These are phyloP conservation scores for Fusarium nelsonii DNA, from an alignment of 2,329 filamentous ascomycete genomes.

Conservation along the genomic window DNA sequence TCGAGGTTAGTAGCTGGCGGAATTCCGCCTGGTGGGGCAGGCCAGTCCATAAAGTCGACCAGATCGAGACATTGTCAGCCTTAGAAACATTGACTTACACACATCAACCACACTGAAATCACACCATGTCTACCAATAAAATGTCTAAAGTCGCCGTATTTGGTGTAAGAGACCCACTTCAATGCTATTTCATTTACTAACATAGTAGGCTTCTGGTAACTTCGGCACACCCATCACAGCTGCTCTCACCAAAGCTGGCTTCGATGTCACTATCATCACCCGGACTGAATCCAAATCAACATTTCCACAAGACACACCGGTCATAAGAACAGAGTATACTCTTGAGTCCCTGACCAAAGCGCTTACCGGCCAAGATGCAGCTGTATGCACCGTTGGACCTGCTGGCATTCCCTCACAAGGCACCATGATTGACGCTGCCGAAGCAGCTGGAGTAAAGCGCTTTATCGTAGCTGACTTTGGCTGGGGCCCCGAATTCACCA, in stretches of 20 bases:
- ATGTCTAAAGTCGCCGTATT: conserved; percentile 26
- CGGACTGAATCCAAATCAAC: conserved; percentile 30
- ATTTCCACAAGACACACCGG: conserved; percentile 9
- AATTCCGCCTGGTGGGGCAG: conserved; percentile 30
- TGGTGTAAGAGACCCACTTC: conserved; percentile 3
- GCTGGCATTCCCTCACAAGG: conserved; percentile 23
- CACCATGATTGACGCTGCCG: conserved; percentile 34
- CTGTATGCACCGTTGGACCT: conserved; percentile 26
- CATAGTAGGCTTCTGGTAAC: conserved; percentile 32
- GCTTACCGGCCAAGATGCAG: conserved; percentile 23
- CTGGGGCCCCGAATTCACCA: conserved; percentile 31
- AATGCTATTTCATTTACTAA: background rate
- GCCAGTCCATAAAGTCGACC: conserved; percentile 13
- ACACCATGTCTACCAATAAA: conserved; percentile 17
- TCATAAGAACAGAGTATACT: conserved; percentile 15
- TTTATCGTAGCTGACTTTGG: conserved; percentile 35
- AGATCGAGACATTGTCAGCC: conserved; percentile 2
- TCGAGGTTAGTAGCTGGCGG: conserved; percentile 9
- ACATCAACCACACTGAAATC: background rate
- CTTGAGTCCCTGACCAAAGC: conserved; percentile 1
- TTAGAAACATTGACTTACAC: conserved; percentile 17
- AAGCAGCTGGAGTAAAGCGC: conserved; percentile 28
- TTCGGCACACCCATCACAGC: conserved; percentile 37
- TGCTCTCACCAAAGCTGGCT: conserved; percentile 25
- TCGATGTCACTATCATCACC: conserved; percentile 30